Percentiles rank a stretch among this genome's conserved stretches.
These are phyloP conservation scores for Pythium aphanidermatum DNA, from an alignment of 352 stramenopile species.

Conservation along the genomic window DNA sequence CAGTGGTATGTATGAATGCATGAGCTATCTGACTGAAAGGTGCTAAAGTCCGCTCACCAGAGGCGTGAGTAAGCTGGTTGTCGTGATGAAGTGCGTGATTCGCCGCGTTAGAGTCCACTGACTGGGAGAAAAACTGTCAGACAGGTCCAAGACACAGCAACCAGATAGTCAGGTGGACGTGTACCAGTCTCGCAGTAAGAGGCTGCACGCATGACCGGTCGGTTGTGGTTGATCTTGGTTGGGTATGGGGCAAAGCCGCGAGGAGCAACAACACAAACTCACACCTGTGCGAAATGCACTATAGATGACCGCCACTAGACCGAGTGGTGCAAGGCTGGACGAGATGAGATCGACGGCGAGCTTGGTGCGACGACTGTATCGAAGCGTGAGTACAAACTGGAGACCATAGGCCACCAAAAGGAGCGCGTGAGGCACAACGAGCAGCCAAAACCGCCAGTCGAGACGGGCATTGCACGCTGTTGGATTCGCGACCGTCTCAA, in stretches of 20 bases:
- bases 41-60: constrained; percentile 1
- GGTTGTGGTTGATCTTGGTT: constrained; percentile 13
- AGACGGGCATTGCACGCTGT: constrained; percentile 6
- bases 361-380: constrained; percentile 4
- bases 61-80: constrained; percentile 10
- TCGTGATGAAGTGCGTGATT: constrained; percentile 14
- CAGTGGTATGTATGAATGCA: not conserved
- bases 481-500: constrained; percentile 2
- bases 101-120: constrained; percentile 16
- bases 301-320: constrained; percentile 15
- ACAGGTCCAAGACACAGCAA: not conserved
- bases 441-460: constrained; percentile 16
- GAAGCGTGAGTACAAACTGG: constrained; percentile 8
- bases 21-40: not conserved
- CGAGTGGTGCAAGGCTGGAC: constrained; percentile 5
- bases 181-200: constrained; percentile 30
- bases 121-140: too few relatives aligned
- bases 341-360: not conserved
- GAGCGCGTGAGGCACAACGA: constrained; percentile 11
- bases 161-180: not conserved
- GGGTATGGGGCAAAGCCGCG: constrained; percentile 23
- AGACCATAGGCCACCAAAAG: constrained; percentile 13
- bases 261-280: constrained; percentile 31
- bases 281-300: constrained; percentile 22
- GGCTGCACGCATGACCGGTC: constrained; percentile 19